Percentiles rank a stretch among this genome's conserved stretches.
Evolutionary conservation across 768 basidiomycete genomes (phyloP).

Genomic region (Boletus subcaerulescens): DNA sequence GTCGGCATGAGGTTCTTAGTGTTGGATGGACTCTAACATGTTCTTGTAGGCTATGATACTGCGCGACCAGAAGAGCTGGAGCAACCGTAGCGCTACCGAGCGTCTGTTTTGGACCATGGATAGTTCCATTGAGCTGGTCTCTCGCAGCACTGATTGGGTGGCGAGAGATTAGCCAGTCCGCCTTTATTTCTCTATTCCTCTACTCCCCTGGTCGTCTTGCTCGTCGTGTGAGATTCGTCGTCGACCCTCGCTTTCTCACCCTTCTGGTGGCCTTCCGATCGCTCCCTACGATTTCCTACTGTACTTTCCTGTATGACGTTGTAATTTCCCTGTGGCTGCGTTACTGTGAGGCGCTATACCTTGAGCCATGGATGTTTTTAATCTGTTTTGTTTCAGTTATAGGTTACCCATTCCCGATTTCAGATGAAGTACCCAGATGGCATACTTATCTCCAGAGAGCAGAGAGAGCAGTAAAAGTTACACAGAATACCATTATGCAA

Average conservation of each 20-base stretch:
- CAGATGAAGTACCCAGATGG: slow-evolving; percentile 14
- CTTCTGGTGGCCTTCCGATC: slow-evolving; percentile 8
- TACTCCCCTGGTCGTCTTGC: slow-evolving; percentile 1
- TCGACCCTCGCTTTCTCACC: background rate
- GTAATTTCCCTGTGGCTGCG: slow-evolving; percentile 20
- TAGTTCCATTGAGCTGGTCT: slow-evolving; percentile 82
- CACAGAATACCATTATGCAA: slow-evolving; percentile 14
- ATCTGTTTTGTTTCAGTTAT: slow-evolving; percentile 5
- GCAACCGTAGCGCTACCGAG: slow-evolving; percentile 85
- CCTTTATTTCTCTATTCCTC: background rate
- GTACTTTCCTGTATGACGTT: slow-evolving; percentile 19
- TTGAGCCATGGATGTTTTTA: slow-evolving; percentile 13
- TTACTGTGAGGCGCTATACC: slow-evolving; percentile 9
- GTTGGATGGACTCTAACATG: background rate
- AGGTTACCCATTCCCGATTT: background rate
- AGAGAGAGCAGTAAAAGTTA: slow-evolving; percentile 17
- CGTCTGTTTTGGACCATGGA: slow-evolving; percentile 91
- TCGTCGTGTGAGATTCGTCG: slow-evolving; percentile 11
- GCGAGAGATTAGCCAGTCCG: slow-evolving; percentile 52
- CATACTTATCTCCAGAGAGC: slow-evolving; percentile 5
- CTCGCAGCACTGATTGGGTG: slow-evolving; percentile 85
- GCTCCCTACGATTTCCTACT: slow-evolving; percentile 8
- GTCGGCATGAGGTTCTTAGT: slow-evolving; percentile 38
- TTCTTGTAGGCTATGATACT: slow-evolving; percentile 83
- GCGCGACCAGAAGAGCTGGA: slow-evolving; percentile 96